A percentile compares a stretch with the other conserved stretches of the same genome.
Conservation (phyloP, 2,329 filamentous ascomycete species). For the Penicillium sp. region DNA sequence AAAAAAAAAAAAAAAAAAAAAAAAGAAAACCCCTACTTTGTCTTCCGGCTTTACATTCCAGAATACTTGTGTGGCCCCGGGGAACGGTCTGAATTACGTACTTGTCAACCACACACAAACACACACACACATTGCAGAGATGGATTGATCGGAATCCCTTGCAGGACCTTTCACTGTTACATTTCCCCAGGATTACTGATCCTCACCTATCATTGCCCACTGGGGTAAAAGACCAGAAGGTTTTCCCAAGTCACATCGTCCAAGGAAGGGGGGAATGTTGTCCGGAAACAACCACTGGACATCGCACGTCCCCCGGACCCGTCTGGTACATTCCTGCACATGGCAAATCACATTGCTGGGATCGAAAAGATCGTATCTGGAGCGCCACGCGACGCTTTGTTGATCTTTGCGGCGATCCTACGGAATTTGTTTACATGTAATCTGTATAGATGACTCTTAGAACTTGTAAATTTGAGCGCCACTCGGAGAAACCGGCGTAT, state of each 20-base stretch:
- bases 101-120: neutral
- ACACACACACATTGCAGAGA: neutral
- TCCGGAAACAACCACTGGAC: conserved; percentile 18
- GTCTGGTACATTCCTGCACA: conserved; percentile 13
- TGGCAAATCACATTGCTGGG: conserved; percentile 7
- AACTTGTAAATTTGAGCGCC: neutral
- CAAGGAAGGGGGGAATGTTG: conserved; percentile 1
- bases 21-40: fast-evolving
- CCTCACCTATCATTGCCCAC: neutral
- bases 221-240: conserved; percentile 11
- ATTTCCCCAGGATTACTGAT: neutral
- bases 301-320: neutral
- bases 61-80: conserved; percentile 2
- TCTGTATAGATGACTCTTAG: neutral
- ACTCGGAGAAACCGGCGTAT: neutral
- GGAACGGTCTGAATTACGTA: conserved; percentile 9
- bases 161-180: neutral
- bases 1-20: too few species aligned
- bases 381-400: conserved; percentile 19
- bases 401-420: conserved; percentile 5
- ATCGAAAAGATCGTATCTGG: conserved; percentile 17
- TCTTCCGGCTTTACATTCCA: conserved; percentile 10
- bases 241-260: conserved; percentile 12
- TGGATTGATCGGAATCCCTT: conserved; percentile 1
- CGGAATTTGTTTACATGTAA: neutral